Evolutionary conservation across 352 stramenopile species (phyloP).

Genomic region (Pythium dissotocum): DNA sequence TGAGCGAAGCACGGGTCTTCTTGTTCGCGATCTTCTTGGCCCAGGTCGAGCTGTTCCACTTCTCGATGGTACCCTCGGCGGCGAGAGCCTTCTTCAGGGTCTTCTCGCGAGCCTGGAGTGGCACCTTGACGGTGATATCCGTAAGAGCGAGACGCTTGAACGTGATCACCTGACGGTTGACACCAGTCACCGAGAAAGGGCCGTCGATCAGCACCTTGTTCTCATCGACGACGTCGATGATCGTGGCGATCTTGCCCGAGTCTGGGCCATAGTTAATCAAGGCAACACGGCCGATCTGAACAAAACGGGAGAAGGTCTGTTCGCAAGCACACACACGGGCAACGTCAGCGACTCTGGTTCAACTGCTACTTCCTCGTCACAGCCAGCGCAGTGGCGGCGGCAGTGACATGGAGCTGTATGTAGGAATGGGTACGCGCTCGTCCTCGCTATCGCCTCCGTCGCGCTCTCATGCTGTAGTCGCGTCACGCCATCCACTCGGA

Average conservation of each 20-base stretch:
- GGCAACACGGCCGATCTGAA: slow-evolving; percentile 98
- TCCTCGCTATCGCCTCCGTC: background rate
- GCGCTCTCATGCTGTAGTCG: background rate
- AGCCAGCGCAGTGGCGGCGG: background rate
- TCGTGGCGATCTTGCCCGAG: slow-evolving; percentile 97
- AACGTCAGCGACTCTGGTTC: background rate
- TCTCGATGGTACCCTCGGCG: slow-evolving; percentile 88
- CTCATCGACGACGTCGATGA: slow-evolving; percentile 99
- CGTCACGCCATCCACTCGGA: background rate
- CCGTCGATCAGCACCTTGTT: slow-evolving; percentile 99
- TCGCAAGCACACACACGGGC: background rate
- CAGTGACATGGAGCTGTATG: background rate
- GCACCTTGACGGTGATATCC: slow-evolving; percentile 96
- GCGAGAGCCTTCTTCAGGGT: slow-evolving; percentile 93
- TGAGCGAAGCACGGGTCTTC: slow-evolving; percentile 93
- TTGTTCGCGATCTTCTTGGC: slow-evolving; percentile 98
- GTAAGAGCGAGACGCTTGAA: slow-evolving; percentile 98
- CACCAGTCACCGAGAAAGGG: slow-evolving; percentile 93
- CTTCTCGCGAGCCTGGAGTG: slow-evolving; percentile 92
- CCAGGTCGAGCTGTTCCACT: slow-evolving; percentile 96
- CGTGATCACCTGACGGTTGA: slow-evolving; percentile 98
- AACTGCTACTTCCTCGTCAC: background rate
- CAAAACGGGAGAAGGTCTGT: slow-evolving; percentile 98
- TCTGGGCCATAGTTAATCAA: slow-evolving; percentile 99
- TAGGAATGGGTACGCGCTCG: background rate